Conservation (phyloP, 2,329 filamentous ascomycete genomes). For the Stachybotrys chartarum region DNA sequence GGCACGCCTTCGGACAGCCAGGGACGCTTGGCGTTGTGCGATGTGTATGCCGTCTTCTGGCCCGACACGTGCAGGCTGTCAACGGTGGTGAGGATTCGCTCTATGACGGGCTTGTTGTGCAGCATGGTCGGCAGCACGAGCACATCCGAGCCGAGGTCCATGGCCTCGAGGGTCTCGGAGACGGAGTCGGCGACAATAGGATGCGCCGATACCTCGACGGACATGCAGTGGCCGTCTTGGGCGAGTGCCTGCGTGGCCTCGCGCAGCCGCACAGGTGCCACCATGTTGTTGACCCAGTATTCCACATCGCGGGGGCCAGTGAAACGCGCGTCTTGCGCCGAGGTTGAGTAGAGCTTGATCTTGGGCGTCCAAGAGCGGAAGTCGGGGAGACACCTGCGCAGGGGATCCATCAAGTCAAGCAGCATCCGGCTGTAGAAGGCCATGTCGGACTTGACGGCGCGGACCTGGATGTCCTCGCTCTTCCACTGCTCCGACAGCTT, state of each 20-base stretch:
- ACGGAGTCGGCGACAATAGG: constrained; percentile 4
- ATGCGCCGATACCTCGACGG: constrained; percentile 4
- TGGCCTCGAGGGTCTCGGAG: constrained; percentile 2
- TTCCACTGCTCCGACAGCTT: neutral
- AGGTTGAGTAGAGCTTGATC: constrained; percentile 4
- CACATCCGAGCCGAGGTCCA: neutral
- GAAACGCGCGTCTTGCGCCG: constrained; percentile 1
- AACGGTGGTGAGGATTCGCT: neutral
- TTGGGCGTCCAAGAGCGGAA: neutral
- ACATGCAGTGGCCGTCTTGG: constrained; percentile 3
- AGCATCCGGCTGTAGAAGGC: constrained; percentile 4
- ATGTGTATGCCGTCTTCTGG: too few relatives aligned
- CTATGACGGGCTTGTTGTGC: neutral
- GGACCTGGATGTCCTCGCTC: neutral
- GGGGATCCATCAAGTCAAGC: neutral
- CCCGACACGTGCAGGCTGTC: neutral
- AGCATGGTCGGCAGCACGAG: neutral
- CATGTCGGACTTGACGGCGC: constrained; percentile 4
- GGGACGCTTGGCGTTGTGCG: too few relatives aligned
- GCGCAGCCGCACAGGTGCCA: constrained; percentile 3
- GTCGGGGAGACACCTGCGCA: neutral
- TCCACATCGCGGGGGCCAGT: neutral
- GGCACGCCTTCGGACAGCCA: too few relatives aligned
- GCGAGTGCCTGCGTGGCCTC: constrained; percentile 2
- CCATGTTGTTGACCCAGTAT: constrained; percentile 8